Evolutionary conservation across 1,139 yeast genomes (phyloP), one percentile per base, ranked within the genome.

Genomic region (Geotrichum carabidarum): DNA sequence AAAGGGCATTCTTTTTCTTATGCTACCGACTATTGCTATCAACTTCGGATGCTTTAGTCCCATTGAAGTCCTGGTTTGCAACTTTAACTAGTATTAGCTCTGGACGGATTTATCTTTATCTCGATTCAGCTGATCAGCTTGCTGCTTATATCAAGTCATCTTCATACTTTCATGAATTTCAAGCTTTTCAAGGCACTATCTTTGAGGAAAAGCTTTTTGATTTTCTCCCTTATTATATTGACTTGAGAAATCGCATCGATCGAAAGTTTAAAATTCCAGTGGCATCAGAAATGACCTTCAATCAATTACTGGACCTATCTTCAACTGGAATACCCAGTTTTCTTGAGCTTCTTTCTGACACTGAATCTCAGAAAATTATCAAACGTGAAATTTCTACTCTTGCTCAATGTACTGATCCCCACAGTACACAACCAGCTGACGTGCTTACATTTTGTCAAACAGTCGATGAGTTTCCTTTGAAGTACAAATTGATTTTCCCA

Each of bases 1-100:
- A 80, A 57, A 75, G 69, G 0, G 68, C 80, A 1, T 62, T 57
- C 17, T 48, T 44, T 27, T 44, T 55, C 12, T 40, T 49, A 12
- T 56, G 47, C 45, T 51, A 45, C 35, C 36, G 55, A 30, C 42
- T 54, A 7, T 15, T 56, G 17, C 38, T 51, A n/a, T 43, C 50
- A 12, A 31, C 44, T 17, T 15, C 45, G 4, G 40, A 44, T 35
- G 30, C 15, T 9, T 43, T 44, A 12, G 53, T 51, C 17, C 38
- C 56, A 12, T 40, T 38, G 15, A 47, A 38, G 30, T 8, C 17
- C 11, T 56, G 58, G 58, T 53, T 56, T 40, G 18, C 53, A 6
- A 15, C 34, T 34, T 34, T 56, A 12, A 14, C 41, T 11, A 49
- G 45, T 8, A 47, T 50, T 22, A 41, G 44, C 5, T 38, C 44